Base-by-base conservation (phyloP, 306 rosid genomes). In the Dryas alaskensis region DNA sequence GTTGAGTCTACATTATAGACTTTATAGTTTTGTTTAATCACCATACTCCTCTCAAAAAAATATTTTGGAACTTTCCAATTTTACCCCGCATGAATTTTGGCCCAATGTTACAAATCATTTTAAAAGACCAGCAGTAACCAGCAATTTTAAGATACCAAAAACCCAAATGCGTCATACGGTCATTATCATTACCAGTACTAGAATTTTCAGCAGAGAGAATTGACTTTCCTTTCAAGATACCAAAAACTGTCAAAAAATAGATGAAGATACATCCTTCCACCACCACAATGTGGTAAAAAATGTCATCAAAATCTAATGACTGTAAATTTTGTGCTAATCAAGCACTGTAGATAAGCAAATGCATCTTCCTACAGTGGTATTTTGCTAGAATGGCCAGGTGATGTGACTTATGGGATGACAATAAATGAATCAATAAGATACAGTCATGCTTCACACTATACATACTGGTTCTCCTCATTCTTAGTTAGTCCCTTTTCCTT, bases 401-500 rank as follows among this genome's bases (percentile, higher is more conserved):
- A 65, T 62, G 60, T 67, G 11, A 83, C 73, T 69, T 3, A 54
- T 31, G 59, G 39, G 17, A 76, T 70, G 77, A 76, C 51, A 64
- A 59, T 62, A 51, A 83, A 72, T 67, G 78, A 81, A 76, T 72
- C 13, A n/a, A 67, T 69, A 76, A 58, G 77, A 68, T 79, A 79
- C 74, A 64, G 77, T 60, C 58, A 60, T 70, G 17, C 70, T 74
- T 76, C 82, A 70, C 83, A 84, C 84, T 85, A 78, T 85, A 85
- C 89, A 83, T 64, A 59, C 65, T 46, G 48, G 74, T 43, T 60
- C 54, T 31, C 73, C 73, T 73, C 77, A 40, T 67, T 59, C 40
- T 70, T 80, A 83, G 86, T 81, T 82, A 65, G 82, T 80, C 50
- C 89, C 89, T 75, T 85, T 92, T 69, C 99, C 98, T 92, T 87